phyloP scores from a whole-genome alignment of 805 yeast species.

The Wickerhamomyces canadensis region DNA sequence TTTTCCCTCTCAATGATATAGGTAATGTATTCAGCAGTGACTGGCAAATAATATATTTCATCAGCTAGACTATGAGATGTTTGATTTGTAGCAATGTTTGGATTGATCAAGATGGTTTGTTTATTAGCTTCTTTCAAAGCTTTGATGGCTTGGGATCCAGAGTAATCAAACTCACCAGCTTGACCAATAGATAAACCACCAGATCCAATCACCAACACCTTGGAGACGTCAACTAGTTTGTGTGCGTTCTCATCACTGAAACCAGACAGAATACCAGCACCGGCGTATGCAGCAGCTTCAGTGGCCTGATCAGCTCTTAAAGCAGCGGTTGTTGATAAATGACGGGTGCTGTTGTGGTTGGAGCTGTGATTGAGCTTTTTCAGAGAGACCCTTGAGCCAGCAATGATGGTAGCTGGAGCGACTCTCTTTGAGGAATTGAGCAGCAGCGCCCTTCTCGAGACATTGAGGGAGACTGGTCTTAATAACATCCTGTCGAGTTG shows the following conservation, averaged over 20 bases:
- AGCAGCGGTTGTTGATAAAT: conserved; percentile 16
- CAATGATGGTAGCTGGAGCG: conserved; percentile 7
- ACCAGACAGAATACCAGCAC: conserved; percentile 52
- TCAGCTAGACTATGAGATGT: conserved; percentile 94
- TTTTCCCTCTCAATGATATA: conserved; percentile 93
- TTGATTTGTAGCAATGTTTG: conserved; percentile 95
- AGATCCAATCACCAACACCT: conserved; percentile 90
- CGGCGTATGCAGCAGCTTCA: conserved; percentile 42
- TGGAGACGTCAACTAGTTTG: conserved; percentile 73
- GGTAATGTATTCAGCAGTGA: conserved; percentile 92
- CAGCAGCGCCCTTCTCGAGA: conserved; percentile 19
- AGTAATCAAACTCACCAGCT: conserved; percentile 97
- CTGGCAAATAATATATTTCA: conserved; percentile 92
- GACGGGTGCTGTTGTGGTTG: conserved; percentile 5
- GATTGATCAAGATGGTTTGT: conserved; percentile 81
- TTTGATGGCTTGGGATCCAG: conserved; percentile 96
- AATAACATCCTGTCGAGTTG: conserved; percentile 15
- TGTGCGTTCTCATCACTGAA: conserved; percentile 57
- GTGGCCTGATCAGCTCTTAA: conserved; percentile 13
- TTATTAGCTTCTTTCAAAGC: conserved; percentile 90
- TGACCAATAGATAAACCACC: conserved; percentile 98
- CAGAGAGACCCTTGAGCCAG: conserved; percentile 6
- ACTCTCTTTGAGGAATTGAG: conserved; percentile 1
- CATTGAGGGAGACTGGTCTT: conserved; percentile 23
- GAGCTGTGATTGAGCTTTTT: conserved; percentile 2